Evolutionary conservation across 1,284 basidiomycete species (phyloP).

Genomic region (Lignosus rhinocerotis): DNA sequence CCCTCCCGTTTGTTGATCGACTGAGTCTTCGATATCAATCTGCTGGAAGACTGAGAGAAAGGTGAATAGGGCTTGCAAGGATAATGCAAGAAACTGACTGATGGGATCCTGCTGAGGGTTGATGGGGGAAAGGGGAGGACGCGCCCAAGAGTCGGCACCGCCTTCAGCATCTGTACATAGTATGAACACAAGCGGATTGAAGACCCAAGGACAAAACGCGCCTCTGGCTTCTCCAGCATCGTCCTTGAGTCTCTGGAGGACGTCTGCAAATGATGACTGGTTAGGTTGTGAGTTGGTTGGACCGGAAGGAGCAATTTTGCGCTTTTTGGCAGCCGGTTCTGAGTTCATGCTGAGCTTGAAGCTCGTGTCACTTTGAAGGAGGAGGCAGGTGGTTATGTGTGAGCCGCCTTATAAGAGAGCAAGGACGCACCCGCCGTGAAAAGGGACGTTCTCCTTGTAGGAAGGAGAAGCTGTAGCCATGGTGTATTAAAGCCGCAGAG

Average conservation of each 20-base stretch:
- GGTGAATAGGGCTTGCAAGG: neutral
- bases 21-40: slow-evolving; percentile 84
- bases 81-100: slow-evolving; percentile 34
- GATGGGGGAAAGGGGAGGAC: slow-evolving; percentile 62
- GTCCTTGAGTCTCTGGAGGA: slow-evolving; percentile 74
- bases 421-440: slow-evolving; percentile 24
- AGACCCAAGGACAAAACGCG: slow-evolving; percentile 29
- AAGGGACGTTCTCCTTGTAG: slow-evolving; percentile 33
- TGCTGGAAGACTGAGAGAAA: slow-evolving; percentile 80
- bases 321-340: slow-evolving; percentile 57
- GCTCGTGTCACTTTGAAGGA: slow-evolving; percentile 21
- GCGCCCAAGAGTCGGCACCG: slow-evolving; percentile 76
- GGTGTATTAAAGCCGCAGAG: neutral
- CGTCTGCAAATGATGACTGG: slow-evolving; percentile 70
- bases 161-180: slow-evolving; percentile 62
- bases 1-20: slow-evolving; percentile 46
- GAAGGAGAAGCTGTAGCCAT: slow-evolving; percentile 25
- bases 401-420: neutral
- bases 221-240: slow-evolving; percentile 53
- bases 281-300: slow-evolving; percentile 38
- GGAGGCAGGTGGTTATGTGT: neutral
- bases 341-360: slow-evolving; percentile 26
- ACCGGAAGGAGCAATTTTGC: slow-evolving; percentile 49
- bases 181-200: neutral
- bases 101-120: slow-evolving; percentile 67